phyloP scores from a whole-genome alignment of 1,284 basidiomycete genomes.

The Bondarzewia mesenterica region DNA sequence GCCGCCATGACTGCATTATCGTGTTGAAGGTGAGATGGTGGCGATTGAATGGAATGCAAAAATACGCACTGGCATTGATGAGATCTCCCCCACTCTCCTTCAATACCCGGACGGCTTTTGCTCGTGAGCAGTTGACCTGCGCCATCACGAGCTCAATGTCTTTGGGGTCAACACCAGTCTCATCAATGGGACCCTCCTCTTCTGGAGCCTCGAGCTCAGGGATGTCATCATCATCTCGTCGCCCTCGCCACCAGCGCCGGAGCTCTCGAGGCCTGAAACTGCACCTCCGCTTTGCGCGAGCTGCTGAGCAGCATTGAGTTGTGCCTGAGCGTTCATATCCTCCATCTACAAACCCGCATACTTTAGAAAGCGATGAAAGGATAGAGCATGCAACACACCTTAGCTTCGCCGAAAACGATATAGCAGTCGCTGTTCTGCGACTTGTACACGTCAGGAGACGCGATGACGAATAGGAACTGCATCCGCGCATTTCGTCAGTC shows the following conservation, averaged over 20 bases:
- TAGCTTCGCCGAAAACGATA: conserved; percentile 98
- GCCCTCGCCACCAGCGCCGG: conserved; percentile 40
- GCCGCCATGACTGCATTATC: conserved; percentile 55
- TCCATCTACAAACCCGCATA: conserved; percentile 53
- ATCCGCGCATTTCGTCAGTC: no score
- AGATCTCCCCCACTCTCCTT: conserved; percentile 87
- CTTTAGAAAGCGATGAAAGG: background rate
- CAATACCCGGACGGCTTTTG: conserved; percentile 82
- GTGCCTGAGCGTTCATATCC: conserved; percentile 84
- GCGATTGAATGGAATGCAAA: background rate
- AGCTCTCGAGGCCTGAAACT: conserved; percentile 45
- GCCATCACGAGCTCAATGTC: conserved; percentile 94
- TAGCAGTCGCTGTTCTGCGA: conserved; percentile 95
- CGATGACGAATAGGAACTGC: conserved; percentile 90
- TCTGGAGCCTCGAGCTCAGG: conserved; percentile 77
- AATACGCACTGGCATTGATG: conserved; percentile 85
- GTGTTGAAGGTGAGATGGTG: conserved; percentile 11
- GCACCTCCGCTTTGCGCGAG: conserved; percentile 51
- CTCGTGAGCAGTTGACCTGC: conserved; percentile 77
- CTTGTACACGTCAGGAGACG: conserved; percentile 96
- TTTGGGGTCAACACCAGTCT: conserved; percentile 83
- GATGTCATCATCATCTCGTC: conserved; percentile 73
- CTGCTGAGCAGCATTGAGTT: conserved; percentile 81
- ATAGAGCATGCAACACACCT: conserved; percentile 37
- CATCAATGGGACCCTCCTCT: conserved; percentile 71